These are phyloP conservation scores for Thalassiosira hispida DNA, from an alignment of 352 stramenopile genomes.

Conservation along the genomic window DNA sequence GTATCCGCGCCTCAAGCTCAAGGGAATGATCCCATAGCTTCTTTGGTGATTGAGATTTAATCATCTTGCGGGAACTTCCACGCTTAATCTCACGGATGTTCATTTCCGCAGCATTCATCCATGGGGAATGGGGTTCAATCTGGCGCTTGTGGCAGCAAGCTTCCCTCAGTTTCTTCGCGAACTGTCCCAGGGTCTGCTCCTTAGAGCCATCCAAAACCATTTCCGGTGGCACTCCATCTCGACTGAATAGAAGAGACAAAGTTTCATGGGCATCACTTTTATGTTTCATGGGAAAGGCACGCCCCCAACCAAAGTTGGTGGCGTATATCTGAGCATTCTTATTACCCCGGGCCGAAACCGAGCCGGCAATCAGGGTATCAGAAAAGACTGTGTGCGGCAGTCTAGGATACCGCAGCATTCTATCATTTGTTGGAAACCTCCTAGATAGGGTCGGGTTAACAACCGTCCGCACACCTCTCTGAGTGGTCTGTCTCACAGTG, in stretches of 20 bases:
- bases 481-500: constrained; percentile 39
- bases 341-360: neutral
- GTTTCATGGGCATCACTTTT: constrained; percentile 33
- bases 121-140: constrained; percentile 55
- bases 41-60: constrained; percentile 18
- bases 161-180: constrained; percentile 17
- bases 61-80: constrained; percentile 31
- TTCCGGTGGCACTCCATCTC: constrained; percentile 31
- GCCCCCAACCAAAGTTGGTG: constrained; percentile 11
- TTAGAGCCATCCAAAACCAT: constrained; percentile 50
- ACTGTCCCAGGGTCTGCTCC: constrained; percentile 31
- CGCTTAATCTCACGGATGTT: constrained; percentile 40
- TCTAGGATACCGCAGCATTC: constrained; percentile 26
- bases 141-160: constrained; percentile 14
- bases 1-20: constrained; percentile 32
- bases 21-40: constrained; percentile 53
- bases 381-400: constrained; percentile 16
- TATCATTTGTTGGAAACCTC: constrained; percentile 34
- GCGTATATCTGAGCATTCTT: constrained; percentile 38
- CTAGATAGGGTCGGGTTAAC: constrained; percentile 30
- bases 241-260: constrained; percentile 27
- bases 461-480: constrained; percentile 22
- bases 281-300: constrained; percentile 15
- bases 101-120: constrained; percentile 35
- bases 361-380: constrained; percentile 36